These are phyloP conservation scores for Saksenaea vasiformis DNA, from an alignment of 371 early-diverging fungal species.

Conservation along the genomic window DNA sequence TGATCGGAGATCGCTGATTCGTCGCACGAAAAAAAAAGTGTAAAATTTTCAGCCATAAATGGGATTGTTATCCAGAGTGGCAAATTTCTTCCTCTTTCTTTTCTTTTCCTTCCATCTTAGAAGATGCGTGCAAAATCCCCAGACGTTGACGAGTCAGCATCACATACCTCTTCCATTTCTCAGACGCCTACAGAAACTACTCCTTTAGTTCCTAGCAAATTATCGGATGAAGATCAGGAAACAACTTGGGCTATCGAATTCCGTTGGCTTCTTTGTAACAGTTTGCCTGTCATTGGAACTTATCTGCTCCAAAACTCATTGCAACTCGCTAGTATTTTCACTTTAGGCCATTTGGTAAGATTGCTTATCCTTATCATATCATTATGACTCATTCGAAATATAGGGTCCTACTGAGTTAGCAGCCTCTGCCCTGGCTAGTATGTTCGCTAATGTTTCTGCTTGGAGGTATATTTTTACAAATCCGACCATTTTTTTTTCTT, in stretches of 20 bases:
- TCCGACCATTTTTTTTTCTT: conserved; percentile 44
- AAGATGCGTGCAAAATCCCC: conserved; percentile 9
- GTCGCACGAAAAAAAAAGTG: background rate
- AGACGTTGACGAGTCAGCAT: conserved; percentile 9
- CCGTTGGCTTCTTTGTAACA: conserved; percentile 44
- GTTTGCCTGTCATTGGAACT: conserved; percentile 53
- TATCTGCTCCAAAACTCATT: conserved; percentile 64
- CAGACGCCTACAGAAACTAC: conserved; percentile 27
- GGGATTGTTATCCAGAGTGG: background rate
- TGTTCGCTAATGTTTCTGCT: conserved; percentile 82
- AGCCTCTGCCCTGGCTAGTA: conserved; percentile 69
- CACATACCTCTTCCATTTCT: conserved; percentile 23
- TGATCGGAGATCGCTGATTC: background rate
- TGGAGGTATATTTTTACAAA: conserved; percentile 37
- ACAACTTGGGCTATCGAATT: conserved; percentile 15
- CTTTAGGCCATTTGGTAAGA: conserved; percentile 57
- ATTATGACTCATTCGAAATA: conserved; percentile 1
- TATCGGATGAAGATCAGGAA: background rate
- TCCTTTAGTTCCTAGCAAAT: conserved; percentile 17
- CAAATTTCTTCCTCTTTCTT: conserved; percentile 9
- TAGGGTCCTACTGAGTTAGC: conserved; percentile 72
- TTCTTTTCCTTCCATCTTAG: background rate
- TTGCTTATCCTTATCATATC: background rate
- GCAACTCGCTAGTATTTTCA: conserved; percentile 57
- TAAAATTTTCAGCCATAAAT: conserved; percentile 1